Percentiles rank a stretch among this genome's conserved stretches.
These are phyloP conservation scores for Prototheca cutis DNA, from an alignment of 163 green algal species.

Conservation along the genomic window DNA sequence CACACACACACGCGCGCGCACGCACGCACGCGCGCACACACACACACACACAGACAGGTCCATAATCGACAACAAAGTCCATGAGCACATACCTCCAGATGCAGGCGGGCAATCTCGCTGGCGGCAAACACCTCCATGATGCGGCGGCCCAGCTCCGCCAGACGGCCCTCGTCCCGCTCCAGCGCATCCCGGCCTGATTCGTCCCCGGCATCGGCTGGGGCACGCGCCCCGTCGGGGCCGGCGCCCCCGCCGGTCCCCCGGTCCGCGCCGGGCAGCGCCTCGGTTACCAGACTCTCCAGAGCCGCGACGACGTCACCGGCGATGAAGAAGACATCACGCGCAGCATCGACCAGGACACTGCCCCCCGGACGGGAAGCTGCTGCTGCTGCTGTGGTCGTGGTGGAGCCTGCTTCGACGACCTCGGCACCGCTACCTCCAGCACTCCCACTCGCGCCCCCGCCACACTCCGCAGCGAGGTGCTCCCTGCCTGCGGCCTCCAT, in stretches of 20 bases:
- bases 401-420: no score
- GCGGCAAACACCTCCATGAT: constrained; percentile 89
- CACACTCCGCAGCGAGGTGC: not conserved
- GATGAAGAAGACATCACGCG: constrained; percentile 36
- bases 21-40: no score
- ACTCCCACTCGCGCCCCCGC: not conserved
- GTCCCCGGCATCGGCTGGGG: not conserved
- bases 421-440: no score
- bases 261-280: constrained; percentile 8
- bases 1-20: no score
- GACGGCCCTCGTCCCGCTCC: constrained; percentile 80
- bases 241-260: constrained; percentile 5
- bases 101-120: constrained; percentile 62
- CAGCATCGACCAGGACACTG: constrained; percentile 33
- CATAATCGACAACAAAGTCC: no score
- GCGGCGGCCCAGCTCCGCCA: constrained; percentile 77
- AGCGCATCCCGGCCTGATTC: constrained; percentile 12
- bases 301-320: constrained; percentile 29
- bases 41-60: no score
- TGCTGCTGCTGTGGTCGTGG: no score
- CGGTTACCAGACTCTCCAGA: constrained; percentile 10
- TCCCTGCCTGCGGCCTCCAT: constrained; percentile 48
- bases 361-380: not conserved
- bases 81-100: constrained; percentile 62
- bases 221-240: not conserved